Conservation (phyloP, 192 early-diverging fungal species). For the Rhizoclosmatium sp. region DNA sequence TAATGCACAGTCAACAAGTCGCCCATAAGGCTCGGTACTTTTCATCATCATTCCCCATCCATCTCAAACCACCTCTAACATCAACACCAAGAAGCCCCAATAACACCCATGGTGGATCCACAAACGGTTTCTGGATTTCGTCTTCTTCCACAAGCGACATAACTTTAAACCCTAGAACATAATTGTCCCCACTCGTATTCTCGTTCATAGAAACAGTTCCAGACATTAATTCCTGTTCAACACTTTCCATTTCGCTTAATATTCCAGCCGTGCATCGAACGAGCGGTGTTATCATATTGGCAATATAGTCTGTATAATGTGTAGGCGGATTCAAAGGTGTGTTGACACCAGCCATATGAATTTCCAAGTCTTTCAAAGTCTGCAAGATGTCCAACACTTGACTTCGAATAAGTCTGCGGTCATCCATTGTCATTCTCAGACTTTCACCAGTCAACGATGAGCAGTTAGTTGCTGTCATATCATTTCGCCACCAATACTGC, state of each 20-base stretch:
- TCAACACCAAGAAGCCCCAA: constrained; percentile 22
- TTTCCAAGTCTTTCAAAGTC: constrained; percentile 24
- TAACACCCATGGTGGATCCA: constrained; percentile 3
- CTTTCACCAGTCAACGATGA: too few relatives aligned
- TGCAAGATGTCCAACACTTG: constrained; percentile 22
- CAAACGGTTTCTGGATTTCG: background rate
- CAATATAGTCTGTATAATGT: background rate
- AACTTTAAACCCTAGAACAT: constrained; percentile 9
- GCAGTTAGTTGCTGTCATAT: background rate
- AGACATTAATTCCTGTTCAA: background rate
- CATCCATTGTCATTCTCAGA: background rate
- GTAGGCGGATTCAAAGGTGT: background rate
- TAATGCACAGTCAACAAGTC: too few relatives aligned
- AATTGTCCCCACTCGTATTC: background rate
- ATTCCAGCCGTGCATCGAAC: background rate
- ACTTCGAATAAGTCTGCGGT: constrained; percentile 3
- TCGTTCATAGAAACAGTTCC: background rate
- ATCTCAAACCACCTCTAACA: background rate
- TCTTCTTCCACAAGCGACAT: constrained; percentile 3
- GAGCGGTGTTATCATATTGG: background rate
- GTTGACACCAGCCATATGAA: background rate
- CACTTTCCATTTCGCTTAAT: constrained; percentile 6
- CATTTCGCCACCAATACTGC: background rate
- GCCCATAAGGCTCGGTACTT: constrained; percentile 15
- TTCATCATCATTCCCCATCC: background rate